Evolutionary conservation across 2,329 filamentous ascomycete species (phyloP).

Genomic region (Achaetomium macrosporum): DNA sequence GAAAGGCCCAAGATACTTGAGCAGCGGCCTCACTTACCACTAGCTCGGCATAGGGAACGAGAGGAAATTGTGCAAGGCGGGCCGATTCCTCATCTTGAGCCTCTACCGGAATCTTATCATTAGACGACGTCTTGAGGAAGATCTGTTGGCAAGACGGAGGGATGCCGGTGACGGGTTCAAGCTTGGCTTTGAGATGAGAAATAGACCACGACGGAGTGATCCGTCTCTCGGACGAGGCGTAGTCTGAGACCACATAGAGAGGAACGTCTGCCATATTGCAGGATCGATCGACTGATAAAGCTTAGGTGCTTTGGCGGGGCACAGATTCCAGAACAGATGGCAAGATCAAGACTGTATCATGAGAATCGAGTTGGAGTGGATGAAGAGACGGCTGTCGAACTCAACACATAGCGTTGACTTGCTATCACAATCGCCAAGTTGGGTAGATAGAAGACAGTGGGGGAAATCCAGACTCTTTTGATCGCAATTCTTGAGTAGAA

Average conservation of each 20-base stretch:
- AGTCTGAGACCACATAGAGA: constrained; percentile 68
- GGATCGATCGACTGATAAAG: constrained; percentile 3
- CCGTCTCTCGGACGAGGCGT: constrained; percentile 77
- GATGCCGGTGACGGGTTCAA: constrained; percentile 89
- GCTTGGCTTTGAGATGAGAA: constrained; percentile 72
- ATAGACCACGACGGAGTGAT: constrained; percentile 91
- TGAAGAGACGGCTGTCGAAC: too few relatives aligned
- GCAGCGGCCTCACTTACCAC: constrained; percentile 51
- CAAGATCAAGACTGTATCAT: too few relatives aligned
- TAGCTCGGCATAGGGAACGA: constrained; percentile 72
- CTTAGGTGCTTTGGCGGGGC: not conserved
- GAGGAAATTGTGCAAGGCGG: constrained; percentile 57
- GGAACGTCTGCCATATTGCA: constrained; percentile 64
- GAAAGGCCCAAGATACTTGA: not conserved
- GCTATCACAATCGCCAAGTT: too few relatives aligned
- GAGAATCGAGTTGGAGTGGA: too few relatives aligned
- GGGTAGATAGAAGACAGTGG: too few relatives aligned
- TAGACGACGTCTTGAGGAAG: constrained; percentile 58
- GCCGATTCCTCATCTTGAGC: constrained; percentile 67
- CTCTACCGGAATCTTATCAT: constrained; percentile 59
- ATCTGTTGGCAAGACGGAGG: constrained; percentile 75
- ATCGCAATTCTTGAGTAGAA: too few relatives aligned
- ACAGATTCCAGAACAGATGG: too few relatives aligned
- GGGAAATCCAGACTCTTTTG: too few relatives aligned
- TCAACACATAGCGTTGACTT: too few relatives aligned